Conservation (phyloP, 208 protist species). For the Crithidia brevicula region DNA sequence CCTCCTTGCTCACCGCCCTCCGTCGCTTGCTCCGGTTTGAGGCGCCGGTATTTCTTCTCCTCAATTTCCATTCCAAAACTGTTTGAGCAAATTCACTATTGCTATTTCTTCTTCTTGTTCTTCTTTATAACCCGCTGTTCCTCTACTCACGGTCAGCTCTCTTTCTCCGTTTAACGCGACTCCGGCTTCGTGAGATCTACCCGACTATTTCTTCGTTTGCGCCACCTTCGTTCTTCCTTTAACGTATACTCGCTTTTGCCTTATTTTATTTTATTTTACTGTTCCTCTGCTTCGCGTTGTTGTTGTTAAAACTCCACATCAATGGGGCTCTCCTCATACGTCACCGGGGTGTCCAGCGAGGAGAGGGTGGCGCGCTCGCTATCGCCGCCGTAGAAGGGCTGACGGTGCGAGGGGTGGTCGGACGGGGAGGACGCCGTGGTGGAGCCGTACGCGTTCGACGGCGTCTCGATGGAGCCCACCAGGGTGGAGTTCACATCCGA, state of each 20-base stretch:
- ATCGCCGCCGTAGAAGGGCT: conserved; percentile 15
- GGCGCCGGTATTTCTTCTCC: too few species aligned
- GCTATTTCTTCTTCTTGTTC: too few species aligned
- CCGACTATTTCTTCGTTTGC: too few species aligned
- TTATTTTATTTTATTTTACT: conserved; percentile 1
- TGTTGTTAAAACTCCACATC: conserved; percentile 2
- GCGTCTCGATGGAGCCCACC: conserved; percentile 64
- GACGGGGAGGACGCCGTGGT: neutral
- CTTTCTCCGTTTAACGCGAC: too few species aligned
- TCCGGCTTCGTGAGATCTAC: too few species aligned
- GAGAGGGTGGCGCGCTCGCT: conserved; percentile 20
- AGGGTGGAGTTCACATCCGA: conserved; percentile 45
- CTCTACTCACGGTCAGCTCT: too few species aligned
- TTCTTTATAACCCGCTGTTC: too few species aligned
- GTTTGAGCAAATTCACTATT: too few species aligned
- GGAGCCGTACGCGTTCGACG: conserved; percentile 51
- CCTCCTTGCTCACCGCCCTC: neutral
- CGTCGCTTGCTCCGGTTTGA: too few species aligned
- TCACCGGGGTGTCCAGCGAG: conserved; percentile 27
- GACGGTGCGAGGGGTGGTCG: conserved; percentile 11
- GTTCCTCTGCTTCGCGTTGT: neutral
- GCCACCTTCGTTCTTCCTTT: too few species aligned
- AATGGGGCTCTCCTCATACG: conserved; percentile 22
- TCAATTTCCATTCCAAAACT: too few species aligned
- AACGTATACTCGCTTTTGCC: too few species aligned